phyloP scores from a whole-genome alignment of 179 eudicot species.

The Corrigiola litoralis region DNA sequence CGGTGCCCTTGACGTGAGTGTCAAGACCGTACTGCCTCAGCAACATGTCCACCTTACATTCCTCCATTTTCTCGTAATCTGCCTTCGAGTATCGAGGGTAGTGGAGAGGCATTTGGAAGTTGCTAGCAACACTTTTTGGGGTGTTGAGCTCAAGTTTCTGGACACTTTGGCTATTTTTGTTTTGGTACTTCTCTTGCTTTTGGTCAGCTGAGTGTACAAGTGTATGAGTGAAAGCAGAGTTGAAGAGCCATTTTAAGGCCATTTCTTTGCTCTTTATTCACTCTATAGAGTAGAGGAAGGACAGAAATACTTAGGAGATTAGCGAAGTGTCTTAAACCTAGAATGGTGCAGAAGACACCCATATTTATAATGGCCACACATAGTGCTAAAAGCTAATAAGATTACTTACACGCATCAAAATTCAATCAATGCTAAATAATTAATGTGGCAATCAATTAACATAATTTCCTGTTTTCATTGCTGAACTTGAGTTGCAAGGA shows the following conservation, averaged over 20 bases:
- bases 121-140: neutral
- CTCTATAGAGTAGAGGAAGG: neutral
- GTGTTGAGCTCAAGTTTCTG: neutral
- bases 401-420: slow-evolving; percentile 28
- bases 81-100: slow-evolving; percentile 34
- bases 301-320: neutral
- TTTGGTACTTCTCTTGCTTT: neutral
- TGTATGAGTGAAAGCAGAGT: slow-evolving; percentile 16
- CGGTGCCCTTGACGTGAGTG: slow-evolving; percentile 26
- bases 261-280: slow-evolving; percentile 1
- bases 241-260: slow-evolving; percentile 29
- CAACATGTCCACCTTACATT: slow-evolving; percentile 37
- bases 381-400: neutral
- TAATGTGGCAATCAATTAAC: neutral
- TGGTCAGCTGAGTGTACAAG: slow-evolving; percentile 6
- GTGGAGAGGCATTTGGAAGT: slow-evolving; percentile 36
- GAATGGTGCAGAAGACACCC: neutral
- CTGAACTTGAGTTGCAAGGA: slow-evolving; percentile 21
- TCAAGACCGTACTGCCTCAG: slow-evolving; percentile 34
- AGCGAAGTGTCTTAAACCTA: slow-evolving; percentile 2
- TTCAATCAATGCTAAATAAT: slow-evolving; percentile 18
- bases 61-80: slow-evolving; percentile 40
- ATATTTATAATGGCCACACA: slow-evolving; percentile 24
- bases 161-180: neutral
- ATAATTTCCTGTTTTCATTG: slow-evolving; percentile 7